Evolutionary conservation across 1,139 yeast species (phyloP), one percentile per base, ranked within the genome.

Genomic region (Yamadazyma conglobata): DNA sequence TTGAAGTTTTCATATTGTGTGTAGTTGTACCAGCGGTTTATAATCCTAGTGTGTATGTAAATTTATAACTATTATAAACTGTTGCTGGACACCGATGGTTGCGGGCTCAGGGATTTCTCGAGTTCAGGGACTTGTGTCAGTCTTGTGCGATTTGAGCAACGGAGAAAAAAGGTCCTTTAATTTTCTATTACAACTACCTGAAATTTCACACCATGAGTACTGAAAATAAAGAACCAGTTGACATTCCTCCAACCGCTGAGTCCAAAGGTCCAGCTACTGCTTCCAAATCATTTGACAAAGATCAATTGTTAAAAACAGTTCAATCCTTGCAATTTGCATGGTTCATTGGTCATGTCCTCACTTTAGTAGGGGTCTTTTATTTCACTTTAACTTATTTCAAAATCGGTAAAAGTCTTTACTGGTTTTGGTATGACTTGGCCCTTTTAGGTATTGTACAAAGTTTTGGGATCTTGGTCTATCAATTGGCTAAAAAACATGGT

Each of bases 381-480:
- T 84, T 76, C 54, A 45, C 74, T 12, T 54, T 82, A 31, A 68
- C 82, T 15, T 73, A 54, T 33, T 24, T 56, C 10, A 46, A 41
- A 29, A 41, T 56, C 30, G 49, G 54, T 19, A 38, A 38, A 7
- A 34, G 37, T 47, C 30, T 47, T 44, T 48, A 70, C 68, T 35
- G 40, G 34, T 34, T 44, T 25, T 70, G 82, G 67, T 87, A 85
- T 60, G 68, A 74, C 33, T 49, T 74, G 34, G 70, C 85, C 2
- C 78, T 78, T 40, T 30, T 79, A 9, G 84, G 91, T 10, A 79
- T 84, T 5, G 53, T 85, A 29, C 73, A 70, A 44, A 79, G 95
- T 22, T 88, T 86, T 56, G 88, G 87, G 15, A 76, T 89, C 41
- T 83, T 87, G 37, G 58, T 84, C 18, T 79, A 67, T 57, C 91